Base-by-base conservation (phyloP, 805 yeast genomes). In the Lipomyces chichibuensis region DNA sequence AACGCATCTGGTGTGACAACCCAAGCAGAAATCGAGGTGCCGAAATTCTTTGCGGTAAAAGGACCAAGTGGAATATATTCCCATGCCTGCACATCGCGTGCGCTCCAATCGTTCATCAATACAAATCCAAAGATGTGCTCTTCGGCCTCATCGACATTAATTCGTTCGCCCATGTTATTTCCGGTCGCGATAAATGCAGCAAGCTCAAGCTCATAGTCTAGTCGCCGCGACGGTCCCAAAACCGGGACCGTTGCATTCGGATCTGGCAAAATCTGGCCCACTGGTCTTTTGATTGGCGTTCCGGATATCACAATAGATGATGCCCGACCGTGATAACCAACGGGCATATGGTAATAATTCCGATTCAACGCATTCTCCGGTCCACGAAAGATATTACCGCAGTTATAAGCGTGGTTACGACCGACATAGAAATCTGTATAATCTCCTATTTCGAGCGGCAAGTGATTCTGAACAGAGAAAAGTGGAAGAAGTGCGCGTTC, bases 1-100 rank as follows among this genome's bases (percentile, higher is more conserved):
- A 73, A 62, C 29, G 75, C 75, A 57, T 73, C 75, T 25, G 70
- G 63, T 4, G 66, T 60, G 13, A 73, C 72, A 3, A 73, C 73
- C 75, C 75, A 73, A 2, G 75, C 69, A 8, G 74, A 72, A 17
- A 73, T 67, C 8, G 74, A 65, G 1, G 75, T 73, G 25, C 71
- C 74, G 35, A 73, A 73, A 59, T 72, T 73, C 63, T 73, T 73
- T 2, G 73, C 70, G 14, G 72, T 59, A 60, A 73, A 73, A 2
- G 75, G 75, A 1, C 75, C 75, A 7, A 73, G 71, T 3, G 75
- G 75, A 9, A 72, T 73, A 37, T 70, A 72, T 39, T 73, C 75
- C 75, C 75, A 73, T 3, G 74, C 72, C 57, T 73, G 75, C 37
- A 73, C 60, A 46, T 73, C 75, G 53, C 75, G 54, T 4, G 75